These are phyloP conservation scores for Metschnikowia henanensis DNA, from an alignment of 805 yeast genomes.

Conservation along the genomic window DNA sequence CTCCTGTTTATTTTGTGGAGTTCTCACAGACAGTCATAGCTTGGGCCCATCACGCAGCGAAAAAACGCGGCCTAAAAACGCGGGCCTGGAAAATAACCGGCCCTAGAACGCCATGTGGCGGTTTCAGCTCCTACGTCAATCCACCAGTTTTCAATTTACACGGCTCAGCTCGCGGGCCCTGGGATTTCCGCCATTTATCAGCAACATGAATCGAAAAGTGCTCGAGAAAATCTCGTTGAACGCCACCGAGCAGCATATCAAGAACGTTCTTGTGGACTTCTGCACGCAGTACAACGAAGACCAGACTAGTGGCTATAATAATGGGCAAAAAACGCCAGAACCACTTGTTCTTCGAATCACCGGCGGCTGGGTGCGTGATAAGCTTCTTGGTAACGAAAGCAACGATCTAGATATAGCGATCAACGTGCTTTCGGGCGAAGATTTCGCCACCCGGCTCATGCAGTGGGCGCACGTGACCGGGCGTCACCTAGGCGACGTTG, in stretches of 20 bases:
- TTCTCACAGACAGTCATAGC: no score
- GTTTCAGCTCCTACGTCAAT: background rate
- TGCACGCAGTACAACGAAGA: conserved; percentile 35
- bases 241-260: conserved; percentile 43
- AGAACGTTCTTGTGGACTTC: conserved; percentile 40
- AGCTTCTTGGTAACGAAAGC: conserved; percentile 73
- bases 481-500: conserved; percentile 24
- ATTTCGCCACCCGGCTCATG: conserved; percentile 70
- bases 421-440: conserved; percentile 80
- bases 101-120: background rate
- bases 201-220: conserved; percentile 2
- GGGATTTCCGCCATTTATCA: background rate
- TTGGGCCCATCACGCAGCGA: background rate
- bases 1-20: no score
- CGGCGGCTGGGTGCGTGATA: conserved; percentile 99
- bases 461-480: conserved; percentile 40
- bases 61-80: background rate
- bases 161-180: background rate
- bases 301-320: no score
- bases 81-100: background rate
- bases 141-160: background rate
- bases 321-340: conserved; percentile 4
- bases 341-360: conserved; percentile 72
- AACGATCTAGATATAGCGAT: conserved; percentile 93
- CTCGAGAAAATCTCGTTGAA: conserved; percentile 28